Conservation (phyloP, 1,284 basidiomycete genomes). For the Puccinia polysora region DNA sequence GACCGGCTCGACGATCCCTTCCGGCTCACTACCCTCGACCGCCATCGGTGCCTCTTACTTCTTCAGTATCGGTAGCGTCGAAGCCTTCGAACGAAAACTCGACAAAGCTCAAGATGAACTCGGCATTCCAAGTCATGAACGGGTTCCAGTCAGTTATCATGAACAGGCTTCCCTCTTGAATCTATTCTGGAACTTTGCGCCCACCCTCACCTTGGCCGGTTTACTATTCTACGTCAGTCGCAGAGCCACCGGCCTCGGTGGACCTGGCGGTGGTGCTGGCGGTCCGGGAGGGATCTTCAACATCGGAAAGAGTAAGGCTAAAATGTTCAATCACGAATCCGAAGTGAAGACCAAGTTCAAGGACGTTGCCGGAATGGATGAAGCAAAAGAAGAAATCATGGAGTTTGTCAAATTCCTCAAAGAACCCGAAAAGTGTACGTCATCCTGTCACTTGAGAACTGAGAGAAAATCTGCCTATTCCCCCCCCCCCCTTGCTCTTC, state of each 20-base stretch:
- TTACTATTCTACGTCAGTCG: conserved; percentile 85
- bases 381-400: conserved; percentile 99
- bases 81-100: conserved; percentile 91
- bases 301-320: conserved; percentile 92
- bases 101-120: conserved; percentile 90
- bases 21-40: conserved; percentile 18
- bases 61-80: conserved; percentile 96
- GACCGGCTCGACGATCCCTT: conserved; percentile 52
- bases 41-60: conserved; percentile 59
- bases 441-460: neutral
- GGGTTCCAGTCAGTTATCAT: conserved; percentile 93
- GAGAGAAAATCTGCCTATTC: neutral
- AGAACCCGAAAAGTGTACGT: conserved; percentile 70
- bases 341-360: conserved; percentile 89
- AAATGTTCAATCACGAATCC: conserved; percentile 95
- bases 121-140: conserved; percentile 81
- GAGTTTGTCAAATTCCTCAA: conserved; percentile 99
- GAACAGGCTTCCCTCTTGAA: conserved; percentile 83
- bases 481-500: neutral
- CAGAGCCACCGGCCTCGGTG: conserved; percentile 57
- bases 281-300: conserved; percentile 88
- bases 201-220: conserved; percentile 84
- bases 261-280: conserved; percentile 57
- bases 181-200: conserved; percentile 84
- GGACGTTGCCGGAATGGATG: conserved; percentile 98